These are phyloP conservation scores for Quercus bicolor DNA, from an alignment of 306 rosid species.

Conservation along the genomic window DNA sequence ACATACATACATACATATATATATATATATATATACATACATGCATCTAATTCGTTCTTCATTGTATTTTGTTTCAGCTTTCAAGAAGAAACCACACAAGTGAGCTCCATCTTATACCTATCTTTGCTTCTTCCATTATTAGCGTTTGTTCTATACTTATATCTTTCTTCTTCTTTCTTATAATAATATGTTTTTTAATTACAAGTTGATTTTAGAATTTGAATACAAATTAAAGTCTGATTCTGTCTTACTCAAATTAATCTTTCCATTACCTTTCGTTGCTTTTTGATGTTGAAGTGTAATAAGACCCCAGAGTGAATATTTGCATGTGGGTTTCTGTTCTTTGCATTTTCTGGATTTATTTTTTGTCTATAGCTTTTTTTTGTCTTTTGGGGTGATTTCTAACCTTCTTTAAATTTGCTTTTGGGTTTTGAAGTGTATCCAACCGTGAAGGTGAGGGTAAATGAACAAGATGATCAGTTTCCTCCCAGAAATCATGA, in stretches of 20 bases:
- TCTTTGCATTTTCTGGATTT: neutral
- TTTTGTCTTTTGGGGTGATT: neutral
- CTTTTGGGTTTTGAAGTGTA: constrained; percentile 37
- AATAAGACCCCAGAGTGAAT: constrained; percentile 4
- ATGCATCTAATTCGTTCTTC: neutral
- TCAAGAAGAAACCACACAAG: neutral
- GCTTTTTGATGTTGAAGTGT: neutral
- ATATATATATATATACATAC: too few species aligned
- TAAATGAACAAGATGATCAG: constrained; percentile 30
- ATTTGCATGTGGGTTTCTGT: neutral
- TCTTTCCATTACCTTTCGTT: neutral
- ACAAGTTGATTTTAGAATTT: too few species aligned
- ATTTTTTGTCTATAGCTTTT: neutral
- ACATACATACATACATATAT: too few species aligned
- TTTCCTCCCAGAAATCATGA: constrained; percentile 15
- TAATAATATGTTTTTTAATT: too few species aligned
- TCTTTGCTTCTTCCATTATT: neutral
- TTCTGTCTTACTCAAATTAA: neutral
- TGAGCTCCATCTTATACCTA: neutral
- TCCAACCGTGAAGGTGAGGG: constrained; percentile 48
- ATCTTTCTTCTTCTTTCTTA: neutral
- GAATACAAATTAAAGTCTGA: neutral
- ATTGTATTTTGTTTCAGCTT: neutral
- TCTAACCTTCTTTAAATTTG: neutral
- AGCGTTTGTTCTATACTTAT: neutral